Evolutionary conservation across 1,139 yeast species (phyloP).

Genomic region (Geotrichum carabidarum): DNA sequence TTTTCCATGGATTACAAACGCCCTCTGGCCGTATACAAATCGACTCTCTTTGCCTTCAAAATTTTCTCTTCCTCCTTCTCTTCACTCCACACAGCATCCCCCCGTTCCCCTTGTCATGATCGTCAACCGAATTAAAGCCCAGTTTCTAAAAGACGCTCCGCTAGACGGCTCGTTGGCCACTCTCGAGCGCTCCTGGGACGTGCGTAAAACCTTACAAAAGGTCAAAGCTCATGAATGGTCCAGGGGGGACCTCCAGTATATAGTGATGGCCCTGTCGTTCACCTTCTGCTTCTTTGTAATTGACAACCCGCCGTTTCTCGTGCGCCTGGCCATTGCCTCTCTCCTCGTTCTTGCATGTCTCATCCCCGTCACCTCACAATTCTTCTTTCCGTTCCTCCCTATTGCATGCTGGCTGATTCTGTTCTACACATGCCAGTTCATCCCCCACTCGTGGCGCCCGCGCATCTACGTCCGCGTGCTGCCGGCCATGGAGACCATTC

Average conservation of each 20-base stretch:
- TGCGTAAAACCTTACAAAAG: slow-evolving; percentile 46
- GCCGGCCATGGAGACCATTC: slow-evolving; percentile 90
- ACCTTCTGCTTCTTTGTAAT: slow-evolving; percentile 47
- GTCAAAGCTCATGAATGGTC: slow-evolving; percentile 47
- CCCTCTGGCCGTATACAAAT: too few relatives aligned
- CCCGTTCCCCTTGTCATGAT: too few relatives aligned
- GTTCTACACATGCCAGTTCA: slow-evolving; percentile 72
- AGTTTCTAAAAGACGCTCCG: slow-evolving; percentile 48
- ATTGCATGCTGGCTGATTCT: slow-evolving; percentile 83
- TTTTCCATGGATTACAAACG: too few relatives aligned
- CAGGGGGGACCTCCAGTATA: slow-evolving; percentile 37
- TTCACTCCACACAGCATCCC: too few relatives aligned
- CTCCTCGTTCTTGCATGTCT: slow-evolving; percentile 43
- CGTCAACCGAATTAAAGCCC: slow-evolving; percentile 26
- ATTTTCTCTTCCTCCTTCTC: too few relatives aligned
- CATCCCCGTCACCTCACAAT: slow-evolving; percentile 79
- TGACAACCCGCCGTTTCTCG: slow-evolving; percentile 52
- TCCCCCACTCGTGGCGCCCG: slow-evolving; percentile 76
- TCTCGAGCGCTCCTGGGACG: slow-evolving; percentile 56
- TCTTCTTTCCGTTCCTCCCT: slow-evolving; percentile 81
- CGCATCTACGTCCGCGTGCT: slow-evolving; percentile 84
- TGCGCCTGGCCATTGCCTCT: slow-evolving; percentile 31
- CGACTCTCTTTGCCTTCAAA: too few relatives aligned
- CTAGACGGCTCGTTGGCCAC: slow-evolving; percentile 54
- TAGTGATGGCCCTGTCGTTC: slow-evolving; percentile 37